These are phyloP conservation scores for Fraxinus sp. DNA, from an alignment of 305 asterid species.

Conservation along the genomic window DNA sequence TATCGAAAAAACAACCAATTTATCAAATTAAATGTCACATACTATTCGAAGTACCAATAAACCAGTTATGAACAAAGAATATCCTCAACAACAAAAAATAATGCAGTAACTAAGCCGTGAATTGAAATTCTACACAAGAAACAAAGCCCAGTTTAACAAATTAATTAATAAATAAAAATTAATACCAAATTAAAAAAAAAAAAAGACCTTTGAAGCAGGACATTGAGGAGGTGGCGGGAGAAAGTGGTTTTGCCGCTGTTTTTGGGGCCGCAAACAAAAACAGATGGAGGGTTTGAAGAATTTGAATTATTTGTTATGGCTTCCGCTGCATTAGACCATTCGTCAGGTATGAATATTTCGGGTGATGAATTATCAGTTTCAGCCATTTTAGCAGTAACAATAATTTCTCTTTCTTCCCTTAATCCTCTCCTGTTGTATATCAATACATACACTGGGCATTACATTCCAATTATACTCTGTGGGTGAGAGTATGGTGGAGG, in stretches of 20 bases:
- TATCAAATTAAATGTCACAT: not conserved
- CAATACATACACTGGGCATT: slow-evolving; percentile 2
- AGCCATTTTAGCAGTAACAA: slow-evolving; percentile 12
- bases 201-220: slow-evolving; percentile 62
- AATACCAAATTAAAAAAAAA: not conserved
- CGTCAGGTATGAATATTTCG: slow-evolving; percentile 56
- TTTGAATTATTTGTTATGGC: slow-evolving; percentile 45
- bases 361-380: slow-evolving; percentile 42
- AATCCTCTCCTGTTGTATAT: not conserved
- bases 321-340: slow-evolving; percentile 72
- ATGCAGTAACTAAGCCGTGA: slow-evolving; percentile 14
- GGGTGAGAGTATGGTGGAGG: slow-evolving; percentile 1
- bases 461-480: not conserved
- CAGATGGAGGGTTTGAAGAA: slow-evolving; percentile 40
- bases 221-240: slow-evolving; percentile 80
- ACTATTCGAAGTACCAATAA: not conserved
- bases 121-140: not conserved
- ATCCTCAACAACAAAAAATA: not conserved
- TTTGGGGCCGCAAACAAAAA: slow-evolving; percentile 82
- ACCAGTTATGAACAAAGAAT: not conserved
- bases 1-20: not conserved
- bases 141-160: not conserved
- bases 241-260: slow-evolving; percentile 88
- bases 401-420: slow-evolving; percentile 1
- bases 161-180: not conserved